Base-by-base conservation (phyloP, 192 early-diverging fungal genomes). In the Mortierella alpina region DNA sequence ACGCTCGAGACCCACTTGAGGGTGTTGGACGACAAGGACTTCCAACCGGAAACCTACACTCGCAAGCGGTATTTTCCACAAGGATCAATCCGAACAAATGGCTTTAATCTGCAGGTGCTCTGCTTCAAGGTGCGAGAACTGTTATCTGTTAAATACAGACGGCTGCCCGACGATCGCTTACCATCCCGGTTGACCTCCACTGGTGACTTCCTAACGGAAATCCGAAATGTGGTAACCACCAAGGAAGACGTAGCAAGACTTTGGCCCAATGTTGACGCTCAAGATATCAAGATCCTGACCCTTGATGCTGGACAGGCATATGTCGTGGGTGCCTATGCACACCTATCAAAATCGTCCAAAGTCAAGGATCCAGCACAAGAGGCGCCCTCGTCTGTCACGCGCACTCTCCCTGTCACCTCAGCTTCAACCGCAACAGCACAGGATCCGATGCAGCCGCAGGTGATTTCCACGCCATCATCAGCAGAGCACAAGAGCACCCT, bases 291-390 rank as follows among this genome's bases (percentile, higher is more conserved):
- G 70, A 57, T 63, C 45, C 42, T 72, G 4, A 63, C 70, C 8
- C 45, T 72, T 14, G 70, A 72, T 63, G 70, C 51, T 17, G 69
- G 61, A 3, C 54, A 63, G 11, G 70, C 70, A 8, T 72, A 22
- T 17, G 61, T 63, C 13, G 53, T 72, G 20, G 70, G 70, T 5
- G 54, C 53, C 10, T 72, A 31, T 12, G 51, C 59, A 5, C 45
- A 63, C 49, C 23, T 72, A 49, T 53, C 59, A 3, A 64, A 3
- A 22, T 47, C 18, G 39, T n/a, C 9, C 53, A 66, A 66, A 18
- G 65, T 14, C 65, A 66, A 66, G 53, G 51, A 4, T 61, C 39
- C 41, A 44, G 13, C n/a, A n/a, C 18, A 18, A 4, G 44, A 44
- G 39, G 59, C n/a, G n/a, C 42, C 59, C 6, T 61, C 42, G 13